Evolutionary conservation across 2,329 filamentous ascomycete genomes (phyloP).

Genomic region (Phaeophleospora eucalypticola): DNA sequence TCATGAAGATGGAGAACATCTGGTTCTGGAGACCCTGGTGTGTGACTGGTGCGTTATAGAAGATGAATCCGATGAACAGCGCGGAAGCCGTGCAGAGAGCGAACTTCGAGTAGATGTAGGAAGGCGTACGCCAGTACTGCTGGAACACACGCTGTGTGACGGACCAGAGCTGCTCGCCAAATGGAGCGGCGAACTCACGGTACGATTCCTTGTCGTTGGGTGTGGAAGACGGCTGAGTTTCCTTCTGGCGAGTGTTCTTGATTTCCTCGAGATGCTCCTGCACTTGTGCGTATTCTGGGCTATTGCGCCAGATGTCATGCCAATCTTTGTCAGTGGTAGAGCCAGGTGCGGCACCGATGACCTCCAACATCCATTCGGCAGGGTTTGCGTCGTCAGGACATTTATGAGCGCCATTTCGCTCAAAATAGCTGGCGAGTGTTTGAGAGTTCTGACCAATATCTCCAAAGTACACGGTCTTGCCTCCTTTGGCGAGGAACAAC

Average conservation of each 20-base stretch:
- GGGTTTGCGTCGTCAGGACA: conserved; percentile 71
- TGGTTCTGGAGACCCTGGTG: conserved; percentile 80
- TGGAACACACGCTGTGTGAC: conserved; percentile 75
- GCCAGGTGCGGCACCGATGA: conserved; percentile 51
- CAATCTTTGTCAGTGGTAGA: conserved; percentile 50
- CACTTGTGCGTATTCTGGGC: conserved; percentile 42
- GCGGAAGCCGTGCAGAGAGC: conserved; percentile 61
- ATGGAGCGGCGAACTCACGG: conserved; percentile 77
- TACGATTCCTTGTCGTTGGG: conserved; percentile 53
- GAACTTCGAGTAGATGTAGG: conserved; percentile 82
- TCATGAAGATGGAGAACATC: conserved; percentile 81
- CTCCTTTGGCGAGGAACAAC: conserved; percentile 71
- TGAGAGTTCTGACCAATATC: conserved; percentile 69
- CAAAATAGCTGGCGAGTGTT: conserved; percentile 69
- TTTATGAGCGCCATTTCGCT: conserved; percentile 61
- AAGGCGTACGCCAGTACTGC: conserved; percentile 86
- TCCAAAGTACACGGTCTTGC: conserved; percentile 76
- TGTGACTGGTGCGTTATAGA: conserved; percentile 55
- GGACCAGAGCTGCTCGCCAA: conserved; percentile 61
- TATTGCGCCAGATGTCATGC: conserved; percentile 47
- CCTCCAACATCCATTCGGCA: conserved; percentile 72
- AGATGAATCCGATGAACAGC: conserved; percentile 80
- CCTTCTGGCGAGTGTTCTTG: conserved; percentile 36
- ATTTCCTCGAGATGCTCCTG: conserved; percentile 46
- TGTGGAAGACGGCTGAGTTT: conserved; percentile 39